Base-by-base conservation (phyloP, 345 rosid species). In the Corymbia maculata region DNA sequence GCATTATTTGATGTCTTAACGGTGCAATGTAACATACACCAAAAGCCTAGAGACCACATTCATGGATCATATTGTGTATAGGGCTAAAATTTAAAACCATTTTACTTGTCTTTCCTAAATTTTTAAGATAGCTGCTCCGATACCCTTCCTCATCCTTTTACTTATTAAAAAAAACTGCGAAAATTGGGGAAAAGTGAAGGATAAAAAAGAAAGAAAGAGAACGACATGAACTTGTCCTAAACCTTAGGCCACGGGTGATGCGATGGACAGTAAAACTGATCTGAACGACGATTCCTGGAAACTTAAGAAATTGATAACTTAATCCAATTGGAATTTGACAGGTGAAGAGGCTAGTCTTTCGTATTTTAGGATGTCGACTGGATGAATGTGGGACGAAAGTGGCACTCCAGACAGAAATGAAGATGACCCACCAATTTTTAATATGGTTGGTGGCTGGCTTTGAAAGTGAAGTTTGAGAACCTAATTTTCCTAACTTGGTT, bases 31-130 rank as follows among this genome's bases (percentile, higher is more conserved):
- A 52, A 52, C 17, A 52, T 21, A 6, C 22, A 52, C 16, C 22
- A 52, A 52, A 52, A 52, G 55, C 4, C 3, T 17, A 6, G 55
- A 52, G 1, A 52, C 6, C 7, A 52, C 19, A 52, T 15, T 52
- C 14, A 52, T 16, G 16, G 2, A 5, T 0, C 0, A 7, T 19
- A 15, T 13, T 52, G 3, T 3, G 6, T 0, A 15, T 52, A 16
- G 1, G 16, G 16, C 16, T 19, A 52, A 2, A 52, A 5, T 52
- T 19, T 14, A 52, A 52, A 3, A 15, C 16, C 53, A 52, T 52
- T 52, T 52, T 16, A 52, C 2, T 52, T 52, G 15, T 52, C 15
- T 52, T 52, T 19, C 16, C 16, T 52, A 17, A 52, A 19, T 52
- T 19, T 13, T 52, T 14, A 19, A 19, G 53, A 52, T 52, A 52